A percentile compares a stretch with the other conserved stretches of the same genome.
Evolutionary conservation across 1,284 basidiomycete genomes (phyloP).

Genomic region (Rhodotorula sp.): DNA sequence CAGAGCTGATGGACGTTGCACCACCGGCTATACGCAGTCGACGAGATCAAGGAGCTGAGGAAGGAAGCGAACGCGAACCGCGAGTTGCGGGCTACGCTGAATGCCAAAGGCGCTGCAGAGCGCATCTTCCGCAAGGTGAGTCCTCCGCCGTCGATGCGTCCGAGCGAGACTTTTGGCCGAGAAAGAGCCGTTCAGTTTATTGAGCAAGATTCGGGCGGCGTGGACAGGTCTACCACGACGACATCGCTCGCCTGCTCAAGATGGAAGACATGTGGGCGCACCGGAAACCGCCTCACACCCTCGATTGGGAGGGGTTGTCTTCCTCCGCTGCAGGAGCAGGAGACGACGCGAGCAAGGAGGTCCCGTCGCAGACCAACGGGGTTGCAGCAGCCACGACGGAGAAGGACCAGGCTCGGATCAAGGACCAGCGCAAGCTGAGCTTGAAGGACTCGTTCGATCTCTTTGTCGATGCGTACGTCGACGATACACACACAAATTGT

Average conservation of each 20-base stretch:
- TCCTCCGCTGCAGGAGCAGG: constrained; percentile 52
- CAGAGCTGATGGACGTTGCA: neutral
- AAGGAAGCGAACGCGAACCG: constrained; percentile 88
- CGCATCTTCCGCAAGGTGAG: constrained; percentile 82
- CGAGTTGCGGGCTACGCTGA: constrained; percentile 62
- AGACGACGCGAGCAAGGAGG: neutral
- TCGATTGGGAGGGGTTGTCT: constrained; percentile 74
- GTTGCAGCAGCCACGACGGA: constrained; percentile 25
- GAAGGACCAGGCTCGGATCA: constrained; percentile 56
- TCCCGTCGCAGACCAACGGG: constrained; percentile 25
- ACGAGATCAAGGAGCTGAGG: constrained; percentile 84
- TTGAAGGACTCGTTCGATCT: constrained; percentile 76
- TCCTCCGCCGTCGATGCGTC: neutral
- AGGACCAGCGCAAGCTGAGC: constrained; percentile 74
- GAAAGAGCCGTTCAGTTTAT: neutral
- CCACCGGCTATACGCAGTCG: constrained; percentile 56
- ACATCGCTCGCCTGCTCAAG: constrained; percentile 81
- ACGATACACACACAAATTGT: too few relatives aligned
- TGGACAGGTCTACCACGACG: constrained; percentile 75
- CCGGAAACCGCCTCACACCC: constrained; percentile 75
- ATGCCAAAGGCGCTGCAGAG: constrained; percentile 60
- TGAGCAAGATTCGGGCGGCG: neutral
- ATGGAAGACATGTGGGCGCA: constrained; percentile 99
- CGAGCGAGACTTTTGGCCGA: neutral
- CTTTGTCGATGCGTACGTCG: constrained; percentile 71